Base-by-base conservation (phyloP, 495 filamentous ascomycete species). In the Aspergillus indologenus region DNA sequence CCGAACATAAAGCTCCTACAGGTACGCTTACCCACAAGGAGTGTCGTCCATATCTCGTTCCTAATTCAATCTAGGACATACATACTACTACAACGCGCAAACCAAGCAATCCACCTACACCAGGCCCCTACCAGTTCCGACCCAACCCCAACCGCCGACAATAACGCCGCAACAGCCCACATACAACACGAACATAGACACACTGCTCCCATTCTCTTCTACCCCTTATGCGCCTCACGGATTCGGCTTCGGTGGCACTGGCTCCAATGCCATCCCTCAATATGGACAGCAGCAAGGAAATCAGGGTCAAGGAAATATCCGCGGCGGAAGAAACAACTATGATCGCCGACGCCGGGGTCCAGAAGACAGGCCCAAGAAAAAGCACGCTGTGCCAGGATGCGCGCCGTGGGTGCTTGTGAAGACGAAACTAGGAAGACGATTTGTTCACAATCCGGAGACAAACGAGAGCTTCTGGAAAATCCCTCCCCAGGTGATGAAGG, bases 401-500 rank as follows among this genome's bases (percentile, higher is more conserved):
- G 85, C 86, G 48, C 90, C 91, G n/a, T 98, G 94, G 94, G 70
- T 96, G 8, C 78, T 98, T 3, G 91, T 98, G 24, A 90, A 89
- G 65, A 98, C 94, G 5, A 96, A 90, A 65, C 80, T 90, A 62
- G 89, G 90, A 19, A 81, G 95, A 53, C 79, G 91, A 52, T 98
- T 98, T 70, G 91, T 91, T 2, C 87, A 95, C 72, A 96, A 98
- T 63, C 75, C 82, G 0, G 81, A 83, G 49, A 92, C 88, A 48
- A 88, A 91, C 24, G 85, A 90, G 61, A 97, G 92, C 69, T 90
- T 92, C 73, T 98, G 94, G 94, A 89, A 87, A 62, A 88, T 96
- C 57, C 93, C 94, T 2, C 80, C 87, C 50, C 86, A 95, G 64
- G 81, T 98, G 9, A 83, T 90, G 79, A 85, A 86, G 64, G 91